Percentiles rank a stretch among this genome's conserved stretches.
Evolutionary conservation across 2,329 filamentous ascomycete genomes (phyloP).

Genomic region (Trichoderma arundinaceum): DNA sequence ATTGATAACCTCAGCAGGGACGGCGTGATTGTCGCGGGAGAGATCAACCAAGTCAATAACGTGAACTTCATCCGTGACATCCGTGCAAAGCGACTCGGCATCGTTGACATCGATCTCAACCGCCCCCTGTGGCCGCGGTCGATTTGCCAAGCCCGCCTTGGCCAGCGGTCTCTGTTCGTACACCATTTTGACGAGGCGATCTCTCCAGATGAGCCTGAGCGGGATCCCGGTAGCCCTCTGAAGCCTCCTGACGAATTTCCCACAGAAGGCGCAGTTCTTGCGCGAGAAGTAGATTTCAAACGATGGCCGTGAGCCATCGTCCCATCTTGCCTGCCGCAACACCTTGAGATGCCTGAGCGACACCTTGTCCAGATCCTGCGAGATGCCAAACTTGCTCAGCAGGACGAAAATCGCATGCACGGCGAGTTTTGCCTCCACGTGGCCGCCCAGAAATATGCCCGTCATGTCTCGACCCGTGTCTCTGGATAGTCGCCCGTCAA

Average conservation of each 20-base stretch:
- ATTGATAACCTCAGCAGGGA: slow-evolving; percentile 21
- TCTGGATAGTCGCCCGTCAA: slow-evolving; percentile 35
- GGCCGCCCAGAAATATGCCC: slow-evolving; percentile 44
- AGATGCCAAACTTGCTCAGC: slow-evolving; percentile 39
- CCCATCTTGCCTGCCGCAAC: slow-evolving; percentile 38
- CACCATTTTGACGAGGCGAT: slow-evolving; percentile 39
- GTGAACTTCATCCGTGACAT: slow-evolving; percentile 33
- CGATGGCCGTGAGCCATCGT: slow-evolving; percentile 38
- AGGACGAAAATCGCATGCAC: slow-evolving; percentile 42
- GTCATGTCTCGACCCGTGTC: slow-evolving; percentile 11
- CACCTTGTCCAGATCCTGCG: slow-evolving; percentile 36
- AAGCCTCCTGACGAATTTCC: slow-evolving; percentile 38
- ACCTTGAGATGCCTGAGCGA: slow-evolving; percentile 34
- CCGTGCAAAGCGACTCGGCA: slow-evolving; percentile 1
- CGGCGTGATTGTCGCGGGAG: slow-evolving; percentile 22
- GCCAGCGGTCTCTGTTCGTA: slow-evolving; percentile 35
- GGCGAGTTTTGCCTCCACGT: slow-evolving; percentile 51
- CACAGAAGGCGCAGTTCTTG: slow-evolving; percentile 42
- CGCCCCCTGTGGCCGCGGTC: not conserved
- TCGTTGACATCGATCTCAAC: slow-evolving; percentile 17
- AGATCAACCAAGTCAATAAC: slow-evolving; percentile 36
- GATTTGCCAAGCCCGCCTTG: not conserved
- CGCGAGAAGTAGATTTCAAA: slow-evolving; percentile 48
- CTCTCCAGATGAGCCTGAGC: slow-evolving; percentile 40
- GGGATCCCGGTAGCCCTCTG: slow-evolving; percentile 39